Base-by-base conservation (phyloP, 352 stramenopile species). In the Saprolegnia parasitica region DNA sequence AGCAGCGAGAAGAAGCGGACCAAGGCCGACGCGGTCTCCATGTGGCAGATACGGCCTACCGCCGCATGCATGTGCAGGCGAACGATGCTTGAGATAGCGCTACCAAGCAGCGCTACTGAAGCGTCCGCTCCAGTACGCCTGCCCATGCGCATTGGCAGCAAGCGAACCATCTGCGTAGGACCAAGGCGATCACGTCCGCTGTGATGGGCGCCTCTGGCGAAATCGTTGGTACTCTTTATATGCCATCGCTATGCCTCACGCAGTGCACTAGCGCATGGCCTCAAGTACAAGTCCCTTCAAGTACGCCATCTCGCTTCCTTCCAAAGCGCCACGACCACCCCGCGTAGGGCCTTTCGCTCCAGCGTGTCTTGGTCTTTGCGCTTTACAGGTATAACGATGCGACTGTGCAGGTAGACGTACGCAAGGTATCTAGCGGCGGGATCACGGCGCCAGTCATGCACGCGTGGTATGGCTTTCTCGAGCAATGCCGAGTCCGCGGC, bases 331-430 rank as follows among this genome's bases (percentile, higher is more conserved):
- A 35, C 29, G 29, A 35, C 29, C 29, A 35, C 29, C 5, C 29
- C 2, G 29, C 29, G 29, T 64, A 90, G 81, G 78, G 81, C 23
- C 74, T 91, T 1, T 87, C 77, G n/a, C 73, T 73, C 18, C 81
- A 81, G 20, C 84, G 89, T 73, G 78, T 89, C 74, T 65, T 90
- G 20, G 81, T 81, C 0, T 91, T 91, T 74, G 87, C 88, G 56
- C 54, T 75, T 4, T 91, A 88, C 29, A 81, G 84, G 83, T 91
- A 70, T 9, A 60, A n/a, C 2, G 11, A 46, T 26, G 52, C 45
- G 16, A 32, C 47, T 37, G 20, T 35, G 55, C 20, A 52, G 10
- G 29, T 23, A 37, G 37, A 21, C 45, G 6, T 0, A 68, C 29
- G 16, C 1, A 65, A 16, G 39, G 47, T 15, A 45, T 63, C 20